These are phyloP conservation scores for Glutinoglossum americanum DNA, from an alignment of 495 filamentous ascomycete species.

Conservation along the genomic window DNA sequence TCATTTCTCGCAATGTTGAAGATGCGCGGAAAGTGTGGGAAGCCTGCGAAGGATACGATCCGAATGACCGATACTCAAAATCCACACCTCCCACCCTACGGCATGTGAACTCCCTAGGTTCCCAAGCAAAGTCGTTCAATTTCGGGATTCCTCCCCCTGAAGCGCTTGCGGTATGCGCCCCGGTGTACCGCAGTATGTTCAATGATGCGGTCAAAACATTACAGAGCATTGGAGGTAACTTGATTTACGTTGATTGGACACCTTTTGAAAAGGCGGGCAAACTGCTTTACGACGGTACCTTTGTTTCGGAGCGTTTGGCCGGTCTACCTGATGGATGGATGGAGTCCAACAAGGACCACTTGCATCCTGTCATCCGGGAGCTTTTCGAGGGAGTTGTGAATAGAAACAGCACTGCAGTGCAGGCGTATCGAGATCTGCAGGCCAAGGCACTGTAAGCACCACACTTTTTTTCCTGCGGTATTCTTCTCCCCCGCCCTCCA, in stretches of 20 bases:
- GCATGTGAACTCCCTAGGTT: constrained; percentile 28
- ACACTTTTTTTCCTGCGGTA: not conserved
- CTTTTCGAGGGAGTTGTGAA: constrained; percentile 26
- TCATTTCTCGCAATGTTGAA: constrained; percentile 27
- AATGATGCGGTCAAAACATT: constrained; percentile 20
- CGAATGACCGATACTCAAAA: constrained; percentile 34
- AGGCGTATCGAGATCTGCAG: constrained; percentile 33
- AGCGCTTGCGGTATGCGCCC: constrained; percentile 25
- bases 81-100: constrained; percentile 19
- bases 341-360: constrained; percentile 15
- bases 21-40: constrained; percentile 35
- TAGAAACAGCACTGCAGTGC: constrained; percentile 26
- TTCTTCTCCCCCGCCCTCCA: not conserved
- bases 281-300: constrained; percentile 32
- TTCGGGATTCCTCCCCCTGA: constrained; percentile 30
- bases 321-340: constrained; percentile 23
- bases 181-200: constrained; percentile 24
- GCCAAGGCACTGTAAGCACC: constrained; percentile 20
- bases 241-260: constrained; percentile 28
- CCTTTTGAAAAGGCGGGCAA: constrained; percentile 32
- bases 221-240: constrained; percentile 24
- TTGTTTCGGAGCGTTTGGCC: constrained; percentile 34
- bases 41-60: constrained; percentile 29
- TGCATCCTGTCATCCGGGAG: constrained; percentile 33
- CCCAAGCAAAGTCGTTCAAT: constrained; percentile 23